These are phyloP conservation scores for Lactarius trivialis DNA, from an alignment of 768 basidiomycete species.

Conservation along the genomic window DNA sequence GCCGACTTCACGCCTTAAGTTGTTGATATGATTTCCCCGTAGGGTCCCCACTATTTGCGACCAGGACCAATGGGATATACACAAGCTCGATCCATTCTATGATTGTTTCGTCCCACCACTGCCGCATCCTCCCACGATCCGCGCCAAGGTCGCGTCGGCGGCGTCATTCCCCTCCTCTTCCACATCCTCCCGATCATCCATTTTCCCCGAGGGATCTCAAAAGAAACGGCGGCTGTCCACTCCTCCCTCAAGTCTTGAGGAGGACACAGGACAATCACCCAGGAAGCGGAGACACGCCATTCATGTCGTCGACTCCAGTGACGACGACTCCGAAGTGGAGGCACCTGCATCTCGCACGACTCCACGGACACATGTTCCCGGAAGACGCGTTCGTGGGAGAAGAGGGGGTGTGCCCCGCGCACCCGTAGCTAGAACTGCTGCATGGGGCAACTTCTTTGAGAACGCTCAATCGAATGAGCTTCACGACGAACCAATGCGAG, in stretches of 20 bases:
- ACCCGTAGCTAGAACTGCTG: background rate
- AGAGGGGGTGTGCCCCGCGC: background rate
- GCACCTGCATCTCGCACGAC: constrained; percentile 33
- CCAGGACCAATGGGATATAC: constrained; percentile 82
- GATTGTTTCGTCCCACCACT: constrained; percentile 46
- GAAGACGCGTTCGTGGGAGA: constrained; percentile 17
- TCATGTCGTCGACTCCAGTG: constrained; percentile 25
- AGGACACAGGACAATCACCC: constrained; percentile 5
- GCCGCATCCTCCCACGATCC: constrained; percentile 28
- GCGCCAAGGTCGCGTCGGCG: constrained; percentile 18
- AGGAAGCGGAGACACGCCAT: constrained; percentile 19
- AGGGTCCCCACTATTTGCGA: constrained; percentile 47
- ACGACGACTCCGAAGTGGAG: constrained; percentile 39
- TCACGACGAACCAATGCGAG: constrained; percentile 10
- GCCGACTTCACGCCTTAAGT: background rate
- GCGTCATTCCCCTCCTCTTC: constrained; percentile 15
- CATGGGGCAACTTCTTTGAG: background rate
- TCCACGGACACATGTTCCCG: constrained; percentile 16
- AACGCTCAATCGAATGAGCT: background rate
- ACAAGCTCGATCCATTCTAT: constrained; percentile 74
- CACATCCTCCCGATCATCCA: constrained; percentile 16
- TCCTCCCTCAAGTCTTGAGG: constrained; percentile 17
- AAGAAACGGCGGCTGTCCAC: constrained; percentile 17
- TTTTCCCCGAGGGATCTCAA: background rate
- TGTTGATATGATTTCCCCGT: constrained; percentile 4